A percentile compares a stretch with the other conserved stretches of the same genome.
Conservation (phyloP, 257 asterid genomes). For the Paulownia fortunei region DNA sequence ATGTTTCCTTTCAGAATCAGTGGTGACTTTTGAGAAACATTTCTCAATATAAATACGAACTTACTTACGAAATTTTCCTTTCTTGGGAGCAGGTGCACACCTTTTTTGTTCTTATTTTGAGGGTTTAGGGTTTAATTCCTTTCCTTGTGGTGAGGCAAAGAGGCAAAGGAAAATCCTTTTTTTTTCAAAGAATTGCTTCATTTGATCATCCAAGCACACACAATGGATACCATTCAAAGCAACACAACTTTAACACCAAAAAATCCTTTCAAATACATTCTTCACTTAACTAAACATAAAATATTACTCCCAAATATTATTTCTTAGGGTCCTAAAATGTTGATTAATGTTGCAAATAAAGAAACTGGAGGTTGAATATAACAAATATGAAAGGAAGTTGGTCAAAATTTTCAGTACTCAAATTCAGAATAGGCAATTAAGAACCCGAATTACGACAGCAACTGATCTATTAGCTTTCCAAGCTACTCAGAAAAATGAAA, state of each 20-base stretch:
- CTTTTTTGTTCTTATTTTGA: too few relatives aligned
- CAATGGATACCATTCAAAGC: not conserved
- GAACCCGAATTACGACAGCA: not conserved
- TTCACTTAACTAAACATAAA: not conserved
- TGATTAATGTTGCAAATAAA: not conserved
- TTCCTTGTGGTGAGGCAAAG: not conserved
- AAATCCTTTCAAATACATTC: not conserved
- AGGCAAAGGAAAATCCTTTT: too few relatives aligned
- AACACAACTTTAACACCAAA: not conserved
- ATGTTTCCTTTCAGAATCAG: not conserved
- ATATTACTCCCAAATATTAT: not conserved
- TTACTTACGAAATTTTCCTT: not conserved
- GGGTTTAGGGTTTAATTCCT: not conserved
- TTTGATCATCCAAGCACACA: not conserved
- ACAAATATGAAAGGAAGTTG: not conserved
- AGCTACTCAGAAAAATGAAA: not conserved
- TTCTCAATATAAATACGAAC: not conserved
- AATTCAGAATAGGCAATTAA: not conserved
- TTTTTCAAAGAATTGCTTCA: not conserved
- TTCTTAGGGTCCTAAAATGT: not conserved
- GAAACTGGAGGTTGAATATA: not conserved
- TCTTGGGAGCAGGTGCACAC: not conserved
- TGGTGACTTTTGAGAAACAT: not conserved
- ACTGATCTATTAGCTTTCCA: not conserved
- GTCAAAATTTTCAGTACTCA: not conserved